phyloP scores from a whole-genome alignment of 2,329 filamentous ascomycete genomes.

The Phaeophleospora eucalypticola region DNA sequence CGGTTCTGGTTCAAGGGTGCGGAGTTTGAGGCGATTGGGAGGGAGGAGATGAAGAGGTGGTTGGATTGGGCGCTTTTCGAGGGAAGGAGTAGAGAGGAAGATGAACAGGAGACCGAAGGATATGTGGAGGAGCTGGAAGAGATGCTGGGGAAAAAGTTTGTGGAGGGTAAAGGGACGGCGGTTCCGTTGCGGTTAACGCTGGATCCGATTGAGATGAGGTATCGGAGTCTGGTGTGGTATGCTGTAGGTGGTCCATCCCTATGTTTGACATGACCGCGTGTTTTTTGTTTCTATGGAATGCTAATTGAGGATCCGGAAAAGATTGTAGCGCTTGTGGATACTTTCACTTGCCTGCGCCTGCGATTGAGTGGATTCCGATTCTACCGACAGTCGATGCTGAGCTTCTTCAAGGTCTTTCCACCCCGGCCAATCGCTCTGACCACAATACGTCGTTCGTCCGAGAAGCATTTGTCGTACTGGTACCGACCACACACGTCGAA shows the following conservation, averaged over 20 bases:
- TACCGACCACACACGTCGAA: constrained; percentile 58
- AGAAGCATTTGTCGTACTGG: constrained; percentile 55
- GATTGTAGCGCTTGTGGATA: constrained; percentile 15
- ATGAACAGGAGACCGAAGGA: constrained; percentile 53
- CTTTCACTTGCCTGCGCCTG: constrained; percentile 11
- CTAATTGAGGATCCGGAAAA: too few relatives aligned
- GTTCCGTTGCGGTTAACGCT: constrained; percentile 59
- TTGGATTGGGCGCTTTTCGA: constrained; percentile 61
- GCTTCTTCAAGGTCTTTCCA: constrained; percentile 42
- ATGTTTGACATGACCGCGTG: background rate
- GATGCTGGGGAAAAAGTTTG: constrained; percentile 44
- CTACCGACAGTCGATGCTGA: constrained; percentile 47
- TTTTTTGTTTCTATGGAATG: too few relatives aligned
- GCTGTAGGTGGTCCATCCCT: background rate
- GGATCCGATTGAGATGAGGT: constrained; percentile 55
- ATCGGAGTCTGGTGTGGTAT: constrained; percentile 17
- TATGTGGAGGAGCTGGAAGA: constrained; percentile 53
- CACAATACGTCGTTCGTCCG: constrained; percentile 46
- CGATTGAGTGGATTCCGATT: constrained; percentile 47
- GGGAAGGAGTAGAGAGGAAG: constrained; percentile 59
- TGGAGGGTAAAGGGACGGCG: constrained; percentile 53
- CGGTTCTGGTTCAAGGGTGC: constrained; percentile 63
- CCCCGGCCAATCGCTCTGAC: constrained; percentile 52
- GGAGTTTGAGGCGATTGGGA: constrained; percentile 52
- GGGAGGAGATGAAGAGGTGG: constrained; percentile 64